phyloP scores from a whole-genome alignment of 2,329 filamentous ascomycete species.

The Trichocomaceae sp. region DNA sequence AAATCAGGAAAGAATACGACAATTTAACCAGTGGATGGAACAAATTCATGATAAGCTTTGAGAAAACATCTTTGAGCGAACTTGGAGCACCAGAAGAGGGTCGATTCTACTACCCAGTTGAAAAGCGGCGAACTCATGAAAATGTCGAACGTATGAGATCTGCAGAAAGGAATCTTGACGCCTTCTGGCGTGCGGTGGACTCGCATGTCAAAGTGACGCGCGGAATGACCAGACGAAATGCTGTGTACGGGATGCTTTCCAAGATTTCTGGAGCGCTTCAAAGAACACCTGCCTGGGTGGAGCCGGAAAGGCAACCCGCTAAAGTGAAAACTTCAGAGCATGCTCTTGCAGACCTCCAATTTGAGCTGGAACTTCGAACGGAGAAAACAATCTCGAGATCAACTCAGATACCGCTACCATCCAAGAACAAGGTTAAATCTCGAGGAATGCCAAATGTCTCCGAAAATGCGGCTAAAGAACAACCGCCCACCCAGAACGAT shows the following conservation, averaged over 20 bases:
- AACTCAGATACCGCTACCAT: too few relatives aligned
- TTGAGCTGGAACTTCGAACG: neutral
- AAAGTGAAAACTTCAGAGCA: too few relatives aligned
- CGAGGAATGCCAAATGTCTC: neutral
- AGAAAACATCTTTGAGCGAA: neutral
- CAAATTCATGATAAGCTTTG: neutral
- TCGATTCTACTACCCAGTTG: neutral
- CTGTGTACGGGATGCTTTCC: neutral
- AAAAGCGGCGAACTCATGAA: neutral
- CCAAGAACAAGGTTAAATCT: conserved; percentile 1
- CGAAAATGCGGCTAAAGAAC: neutral
- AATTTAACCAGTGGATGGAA: neutral
- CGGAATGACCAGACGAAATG: neutral
- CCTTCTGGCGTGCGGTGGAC: neutral
- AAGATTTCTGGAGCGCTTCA: neutral
- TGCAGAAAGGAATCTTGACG: neutral
- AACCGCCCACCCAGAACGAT: neutral
- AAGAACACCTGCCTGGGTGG: neutral
- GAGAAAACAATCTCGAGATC: neutral
- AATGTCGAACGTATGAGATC: neutral
- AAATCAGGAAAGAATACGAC: neutral
- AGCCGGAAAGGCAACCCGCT: neutral
- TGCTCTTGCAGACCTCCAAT: neutral
- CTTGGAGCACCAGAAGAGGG: neutral
- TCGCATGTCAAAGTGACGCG: neutral